Percentiles rank a stretch among this genome's conserved stretches.
These are phyloP conservation scores for Platanus orientalis DNA, from an alignment of 164 flowering plant genomes.

Conservation along the genomic window DNA sequence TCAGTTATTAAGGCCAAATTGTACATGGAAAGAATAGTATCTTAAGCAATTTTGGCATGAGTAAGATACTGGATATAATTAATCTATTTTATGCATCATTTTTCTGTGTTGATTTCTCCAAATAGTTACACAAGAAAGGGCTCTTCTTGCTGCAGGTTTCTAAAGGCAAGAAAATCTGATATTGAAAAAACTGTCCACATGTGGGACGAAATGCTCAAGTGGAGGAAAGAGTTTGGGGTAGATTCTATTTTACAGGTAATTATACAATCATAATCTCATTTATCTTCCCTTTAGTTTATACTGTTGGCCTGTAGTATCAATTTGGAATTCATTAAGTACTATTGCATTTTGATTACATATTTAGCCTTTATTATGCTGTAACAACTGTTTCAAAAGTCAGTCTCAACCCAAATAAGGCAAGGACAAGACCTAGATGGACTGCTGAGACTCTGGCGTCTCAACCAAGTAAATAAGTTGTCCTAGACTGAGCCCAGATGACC, in stretches of 20 bases:
- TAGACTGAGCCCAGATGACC: too few relatives aligned
- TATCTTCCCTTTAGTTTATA: not conserved
- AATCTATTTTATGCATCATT: not conserved
- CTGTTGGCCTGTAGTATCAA: too few relatives aligned
- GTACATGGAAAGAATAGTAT: not conserved
- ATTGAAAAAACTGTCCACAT: slow-evolving; percentile 58
- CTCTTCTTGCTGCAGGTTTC: slow-evolving; percentile 44
- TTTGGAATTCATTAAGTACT: too few relatives aligned
- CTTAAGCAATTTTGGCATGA: not conserved
- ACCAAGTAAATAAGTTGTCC: too few relatives aligned
- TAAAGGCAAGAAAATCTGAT: slow-evolving; percentile 82
- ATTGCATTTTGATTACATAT: too few relatives aligned
- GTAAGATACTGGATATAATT: not conserved
- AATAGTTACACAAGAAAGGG: not conserved
- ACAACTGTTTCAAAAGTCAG: too few relatives aligned
- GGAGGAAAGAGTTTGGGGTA: slow-evolving; percentile 61
- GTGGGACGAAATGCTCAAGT: slow-evolving; percentile 86
- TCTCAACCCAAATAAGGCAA: too few relatives aligned
- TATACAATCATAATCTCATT: not conserved
- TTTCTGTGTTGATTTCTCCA: not conserved
- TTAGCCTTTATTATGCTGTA: too few relatives aligned
- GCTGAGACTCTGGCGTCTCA: too few relatives aligned
- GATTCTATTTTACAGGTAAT: slow-evolving; percentile 66
- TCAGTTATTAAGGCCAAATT: not conserved
- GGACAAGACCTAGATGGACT: too few relatives aligned